Base-by-base conservation (phyloP, 2,329 filamentous ascomycete genomes). In the Apiospora arundinis region DNA sequence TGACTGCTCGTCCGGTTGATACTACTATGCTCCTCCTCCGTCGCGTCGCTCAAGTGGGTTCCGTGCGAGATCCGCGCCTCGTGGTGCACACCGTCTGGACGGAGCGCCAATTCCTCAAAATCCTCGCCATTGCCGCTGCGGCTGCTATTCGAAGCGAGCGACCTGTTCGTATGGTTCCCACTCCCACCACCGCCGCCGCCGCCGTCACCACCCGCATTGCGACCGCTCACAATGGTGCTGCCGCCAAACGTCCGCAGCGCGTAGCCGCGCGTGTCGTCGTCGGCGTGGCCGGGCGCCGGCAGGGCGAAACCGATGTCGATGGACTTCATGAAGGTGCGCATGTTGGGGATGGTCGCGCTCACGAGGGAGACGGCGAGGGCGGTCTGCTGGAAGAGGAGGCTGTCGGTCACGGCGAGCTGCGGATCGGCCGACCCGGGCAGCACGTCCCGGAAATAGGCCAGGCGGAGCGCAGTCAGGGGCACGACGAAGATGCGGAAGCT, bases 271-370 rank as follows among this genome's bases (percentile, higher is more conserved):
- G 49, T 28, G 2, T 63, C 40, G 4, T 8, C 23, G 46, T 0
- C 7, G 32, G 18, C 32, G 40, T n/a, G 40, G 8, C n/a, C n/a
- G n/a, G n/a, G n/a, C n/a, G n/a, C n/a, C n/a, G 42, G 37, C 72
- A 63, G 69, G 18, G 67, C 66, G 66, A 75, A 72, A 21, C 72
- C 70, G 7, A 70, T 69, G 37, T 72, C 72, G 45, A 77, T 74
- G 12, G 75, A 74, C 56, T 72, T 75, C 46, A 76, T 69, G 45
- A 76, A 76, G n/a, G 73, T 74, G 32, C 73, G 75, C 23, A 76
- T 49, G 70, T 76, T 77, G 14, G 74, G 76, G 6, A 76, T 69
- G 8, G 74, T 76, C 9, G 75, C 75, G 14, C 74, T 76, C 18
- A 75, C 73, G 56, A 77, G 70, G 12, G 74, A 76, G 69, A 71